These are phyloP conservation scores for Sphenostylis stenocarpa DNA, from an alignment of 306 rosid species.

Conservation along the genomic window DNA sequence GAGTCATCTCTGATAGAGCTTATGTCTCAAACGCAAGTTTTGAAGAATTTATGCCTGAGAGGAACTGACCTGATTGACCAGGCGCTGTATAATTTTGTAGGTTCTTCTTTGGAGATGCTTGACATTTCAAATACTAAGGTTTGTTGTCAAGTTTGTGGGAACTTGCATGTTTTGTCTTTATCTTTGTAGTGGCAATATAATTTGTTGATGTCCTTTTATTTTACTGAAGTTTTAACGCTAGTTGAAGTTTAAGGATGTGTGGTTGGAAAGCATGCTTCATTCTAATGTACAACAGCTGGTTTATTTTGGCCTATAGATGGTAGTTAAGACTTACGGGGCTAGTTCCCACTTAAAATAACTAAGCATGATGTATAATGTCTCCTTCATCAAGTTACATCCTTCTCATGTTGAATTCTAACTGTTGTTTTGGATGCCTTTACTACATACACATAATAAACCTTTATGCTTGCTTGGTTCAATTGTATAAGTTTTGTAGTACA, in stretches of 20 bases:
- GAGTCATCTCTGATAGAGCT: conserved; percentile 58
- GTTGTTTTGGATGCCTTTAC: conserved; percentile 17
- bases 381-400: conserved; percentile 1
- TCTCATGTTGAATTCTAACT: conserved; percentile 5
- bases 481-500: neutral
- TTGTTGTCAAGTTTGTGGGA: conserved; percentile 35
- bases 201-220: conserved; percentile 17
- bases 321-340: neutral
- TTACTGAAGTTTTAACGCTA: conserved; percentile 13
- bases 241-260: conserved; percentile 14
- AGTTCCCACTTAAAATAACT: neutral
- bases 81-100: conserved; percentile 54
- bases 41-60: conserved; percentile 75
- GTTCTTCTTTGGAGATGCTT: conserved; percentile 79
- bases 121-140: conserved; percentile 85
- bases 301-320: neutral
- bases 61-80: conserved; percentile 61
- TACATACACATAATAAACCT: conserved; percentile 23
- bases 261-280: conserved; percentile 24
- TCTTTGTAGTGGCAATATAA: conserved; percentile 5
- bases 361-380: neutral
- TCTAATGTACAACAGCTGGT: neutral
- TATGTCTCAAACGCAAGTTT: conserved; percentile 56
- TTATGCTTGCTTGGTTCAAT: conserved; percentile 23
- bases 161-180: conserved; percentile 13